Evolutionary conservation across 805 yeast species (phyloP).

Genomic region (Ogataea ganodermae): DNA sequence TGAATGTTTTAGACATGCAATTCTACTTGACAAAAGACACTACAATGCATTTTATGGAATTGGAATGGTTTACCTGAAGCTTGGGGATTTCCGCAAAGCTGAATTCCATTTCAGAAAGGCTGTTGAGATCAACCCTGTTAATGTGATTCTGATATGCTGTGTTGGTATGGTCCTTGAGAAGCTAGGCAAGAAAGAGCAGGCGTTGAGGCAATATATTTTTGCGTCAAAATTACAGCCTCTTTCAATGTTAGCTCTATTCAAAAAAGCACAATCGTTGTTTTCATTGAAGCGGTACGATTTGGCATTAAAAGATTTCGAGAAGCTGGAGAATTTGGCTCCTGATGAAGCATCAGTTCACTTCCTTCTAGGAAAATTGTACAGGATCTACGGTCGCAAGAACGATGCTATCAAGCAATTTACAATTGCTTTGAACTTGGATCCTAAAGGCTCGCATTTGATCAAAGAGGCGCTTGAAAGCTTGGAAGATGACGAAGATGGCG

Average conservation of each 20-base stretch:
- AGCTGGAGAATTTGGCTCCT: constrained; percentile 75
- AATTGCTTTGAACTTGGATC: constrained; percentile 85
- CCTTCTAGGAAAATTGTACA: constrained; percentile 83
- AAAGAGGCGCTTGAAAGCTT: constrained; percentile 75
- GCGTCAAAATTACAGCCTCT: constrained; percentile 85
- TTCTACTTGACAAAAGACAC: constrained; percentile 75
- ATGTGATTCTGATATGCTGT: constrained; percentile 86
- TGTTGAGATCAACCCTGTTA: constrained; percentile 83
- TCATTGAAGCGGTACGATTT: constrained; percentile 68
- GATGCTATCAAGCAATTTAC: constrained; percentile 86
- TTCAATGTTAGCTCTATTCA: constrained; percentile 83
- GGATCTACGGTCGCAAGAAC: constrained; percentile 67
- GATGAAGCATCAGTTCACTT: constrained; percentile 95
- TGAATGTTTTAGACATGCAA: constrained; percentile 77
- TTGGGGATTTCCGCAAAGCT: constrained; percentile 83
- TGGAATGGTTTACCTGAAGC: constrained; percentile 87
- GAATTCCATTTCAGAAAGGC: constrained; percentile 88
- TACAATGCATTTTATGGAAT: constrained; percentile 95
- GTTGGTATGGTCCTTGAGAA: constrained; percentile 92
- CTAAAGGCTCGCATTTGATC: constrained; percentile 85
- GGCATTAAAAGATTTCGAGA: constrained; percentile 75
- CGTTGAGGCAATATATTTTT: constrained; percentile 76
- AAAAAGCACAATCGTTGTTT: constrained; percentile 80
- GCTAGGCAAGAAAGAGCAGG: constrained; percentile 64
- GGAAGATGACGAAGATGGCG: constrained; percentile 24